A percentile compares a stretch with the other conserved stretches of the same genome.
Evolutionary conservation across 1,284 basidiomycete species (phyloP).

Genomic region (Tremellales sp.): DNA sequence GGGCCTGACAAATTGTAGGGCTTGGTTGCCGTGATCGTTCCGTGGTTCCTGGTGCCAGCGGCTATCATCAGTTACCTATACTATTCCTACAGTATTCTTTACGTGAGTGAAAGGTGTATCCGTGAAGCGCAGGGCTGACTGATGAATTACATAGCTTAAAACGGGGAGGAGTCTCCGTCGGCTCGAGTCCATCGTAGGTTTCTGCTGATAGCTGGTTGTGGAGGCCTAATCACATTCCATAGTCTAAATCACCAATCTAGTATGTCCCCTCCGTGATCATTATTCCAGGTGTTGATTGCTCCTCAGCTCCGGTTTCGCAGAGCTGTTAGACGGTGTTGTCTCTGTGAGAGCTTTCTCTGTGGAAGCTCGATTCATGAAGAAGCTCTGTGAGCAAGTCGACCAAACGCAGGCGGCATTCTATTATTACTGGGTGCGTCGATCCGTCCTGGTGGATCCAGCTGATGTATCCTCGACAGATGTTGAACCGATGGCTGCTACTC

Average conservation of each 20-base stretch:
- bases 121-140: background rate
- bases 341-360: slow-evolving; percentile 87
- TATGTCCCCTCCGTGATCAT: slow-evolving; percentile 49
- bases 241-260: slow-evolving; percentile 44
- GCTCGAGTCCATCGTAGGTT: slow-evolving; percentile 57
- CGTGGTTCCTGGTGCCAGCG: slow-evolving; percentile 68
- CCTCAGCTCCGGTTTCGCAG: slow-evolving; percentile 61
- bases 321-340: slow-evolving; percentile 70
- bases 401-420: slow-evolving; percentile 52
- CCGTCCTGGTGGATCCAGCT: background rate
- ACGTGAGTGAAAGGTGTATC: slow-evolving; percentile 51
- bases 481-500: slow-evolving; percentile 64
- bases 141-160: slow-evolving; percentile 35
- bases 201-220: background rate
- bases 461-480: slow-evolving; percentile 55
- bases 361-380: slow-evolving; percentile 70
- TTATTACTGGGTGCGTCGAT: slow-evolving; percentile 43
- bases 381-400: slow-evolving; percentile 68
- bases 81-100: slow-evolving; percentile 63
- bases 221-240: background rate
- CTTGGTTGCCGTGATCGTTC: slow-evolving; percentile 62
- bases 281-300: background rate
- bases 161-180: slow-evolving; percentile 71
- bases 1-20: slow-evolving; percentile 6
- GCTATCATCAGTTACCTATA: slow-evolving; percentile 59